phyloP scores from a whole-genome alignment of 352 stramenopile genomes.

The Globisporangium paroecandrum region DNA sequence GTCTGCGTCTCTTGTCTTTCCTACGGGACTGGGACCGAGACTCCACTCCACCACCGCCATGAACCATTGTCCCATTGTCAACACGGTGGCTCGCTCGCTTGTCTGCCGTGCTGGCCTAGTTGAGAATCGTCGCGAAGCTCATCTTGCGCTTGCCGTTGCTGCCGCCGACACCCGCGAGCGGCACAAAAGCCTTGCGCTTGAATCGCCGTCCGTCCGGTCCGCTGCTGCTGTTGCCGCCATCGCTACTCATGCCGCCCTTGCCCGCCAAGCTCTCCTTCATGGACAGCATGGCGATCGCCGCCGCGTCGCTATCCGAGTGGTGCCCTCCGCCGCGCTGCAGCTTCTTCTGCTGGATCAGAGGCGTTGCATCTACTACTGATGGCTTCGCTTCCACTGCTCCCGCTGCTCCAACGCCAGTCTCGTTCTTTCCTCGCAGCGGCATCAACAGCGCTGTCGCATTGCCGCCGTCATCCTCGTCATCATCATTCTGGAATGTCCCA shows the following conservation, averaged over 20 bases:
- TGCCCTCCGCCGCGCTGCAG: slow-evolving; percentile 21
- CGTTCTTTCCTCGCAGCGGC: background rate
- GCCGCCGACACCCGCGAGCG: slow-evolving; percentile 38
- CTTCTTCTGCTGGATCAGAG: background rate
- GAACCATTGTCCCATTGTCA: background rate
- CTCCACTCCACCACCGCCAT: background rate
- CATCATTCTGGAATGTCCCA: slow-evolving; percentile 26
- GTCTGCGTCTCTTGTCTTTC: background rate
- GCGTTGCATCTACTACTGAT: slow-evolving; percentile 7
- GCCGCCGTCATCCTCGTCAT: slow-evolving; percentile 1
- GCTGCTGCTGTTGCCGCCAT: slow-evolving; percentile 40
- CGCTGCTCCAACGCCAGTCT: background rate
- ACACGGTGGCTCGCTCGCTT: background rate
- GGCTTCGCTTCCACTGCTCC: background rate
- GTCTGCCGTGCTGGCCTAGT: slow-evolving; percentile 35
- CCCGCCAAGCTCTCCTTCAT: slow-evolving; percentile 60
- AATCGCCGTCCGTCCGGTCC: slow-evolving; percentile 29
- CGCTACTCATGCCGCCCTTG: slow-evolving; percentile 32
- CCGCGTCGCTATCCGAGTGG: slow-evolving; percentile 76
- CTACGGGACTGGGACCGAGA: background rate
- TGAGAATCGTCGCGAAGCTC: slow-evolving; percentile 86
- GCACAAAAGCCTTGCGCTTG: slow-evolving; percentile 73
- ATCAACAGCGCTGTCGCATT: background rate
- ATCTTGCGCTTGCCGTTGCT: slow-evolving; percentile 76
- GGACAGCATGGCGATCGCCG: slow-evolving; percentile 72